A percentile compares a stretch with the other conserved stretches of the same genome.
These are phyloP conservation scores for Dimargaris verticillata DNA, from an alignment of 192 early-diverging fungal species.

Conservation along the genomic window DNA sequence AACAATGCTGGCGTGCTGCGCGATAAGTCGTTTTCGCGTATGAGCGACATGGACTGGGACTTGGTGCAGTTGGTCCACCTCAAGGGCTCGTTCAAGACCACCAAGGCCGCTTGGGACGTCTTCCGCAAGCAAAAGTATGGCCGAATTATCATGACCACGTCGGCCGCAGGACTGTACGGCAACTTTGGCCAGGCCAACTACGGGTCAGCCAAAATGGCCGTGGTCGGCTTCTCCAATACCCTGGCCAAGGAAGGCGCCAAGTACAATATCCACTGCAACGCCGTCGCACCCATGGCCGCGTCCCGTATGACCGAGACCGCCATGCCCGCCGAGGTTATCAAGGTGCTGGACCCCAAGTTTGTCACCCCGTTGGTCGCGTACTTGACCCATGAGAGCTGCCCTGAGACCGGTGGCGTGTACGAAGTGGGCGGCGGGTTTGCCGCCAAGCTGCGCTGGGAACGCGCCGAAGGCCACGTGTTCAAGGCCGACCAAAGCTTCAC, in stretches of 20 bases:
- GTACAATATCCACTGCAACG: slow-evolving; percentile 85
- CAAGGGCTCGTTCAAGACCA: slow-evolving; percentile 84
- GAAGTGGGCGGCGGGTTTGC: slow-evolving; percentile 88
- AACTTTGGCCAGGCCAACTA: slow-evolving; percentile 82
- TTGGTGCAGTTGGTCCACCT: slow-evolving; percentile 84
- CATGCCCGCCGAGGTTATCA: slow-evolving; percentile 89
- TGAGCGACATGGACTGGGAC: slow-evolving; percentile 98
- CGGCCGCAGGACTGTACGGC: slow-evolving; percentile 96
- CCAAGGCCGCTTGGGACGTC: slow-evolving; percentile 91
- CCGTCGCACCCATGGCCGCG: slow-evolving; percentile 93
- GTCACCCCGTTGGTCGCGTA: slow-evolving; percentile 88
- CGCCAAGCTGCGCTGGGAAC: slow-evolving; percentile 84
- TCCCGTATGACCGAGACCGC: slow-evolving; percentile 94
- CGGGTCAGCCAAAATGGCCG: slow-evolving; percentile 74
- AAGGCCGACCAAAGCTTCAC: slow-evolving; percentile 75
- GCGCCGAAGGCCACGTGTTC: slow-evolving; percentile 74
- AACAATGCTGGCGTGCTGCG: slow-evolving; percentile 98
- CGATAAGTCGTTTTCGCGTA: slow-evolving; percentile 89
- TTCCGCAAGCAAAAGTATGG: slow-evolving; percentile 95
- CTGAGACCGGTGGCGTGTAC: slow-evolving; percentile 70
- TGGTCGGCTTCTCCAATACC: slow-evolving; percentile 79
- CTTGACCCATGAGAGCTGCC: slow-evolving; percentile 74
- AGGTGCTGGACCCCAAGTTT: slow-evolving; percentile 91
- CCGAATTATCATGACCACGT: slow-evolving; percentile 81
- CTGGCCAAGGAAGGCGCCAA: slow-evolving; percentile 87